A percentile compares a stretch with the other conserved stretches of the same genome.
Conservation (phyloP, 495 filamentous ascomycete species). For the Terfezia claveryi region DNA sequence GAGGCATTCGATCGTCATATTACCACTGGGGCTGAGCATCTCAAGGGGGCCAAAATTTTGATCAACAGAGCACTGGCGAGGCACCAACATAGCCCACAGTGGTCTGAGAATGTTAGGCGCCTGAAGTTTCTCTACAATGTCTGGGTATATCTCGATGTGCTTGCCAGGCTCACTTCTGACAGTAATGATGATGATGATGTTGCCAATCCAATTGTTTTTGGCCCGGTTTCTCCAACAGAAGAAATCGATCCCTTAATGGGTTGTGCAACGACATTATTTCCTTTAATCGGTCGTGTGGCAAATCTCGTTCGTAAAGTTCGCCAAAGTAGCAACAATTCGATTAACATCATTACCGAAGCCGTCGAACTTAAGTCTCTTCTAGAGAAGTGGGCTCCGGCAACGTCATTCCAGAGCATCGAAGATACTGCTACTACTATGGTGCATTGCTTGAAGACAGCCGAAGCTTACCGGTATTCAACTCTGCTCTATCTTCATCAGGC, state of each 20-base stretch:
- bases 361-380: slow-evolving; percentile 40
- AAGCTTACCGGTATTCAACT: slow-evolving; percentile 58
- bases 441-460: slow-evolving; percentile 48
- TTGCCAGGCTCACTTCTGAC: slow-evolving; percentile 48
- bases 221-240: slow-evolving; percentile 23
- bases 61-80: slow-evolving; percentile 35
- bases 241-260: slow-evolving; percentile 61
- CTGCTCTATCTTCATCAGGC: slow-evolving; percentile 58
- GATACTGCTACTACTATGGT: slow-evolving; percentile 42
- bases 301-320: slow-evolving; percentile 45
- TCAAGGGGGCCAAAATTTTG: slow-evolving; percentile 45
- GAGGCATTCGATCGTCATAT: slow-evolving; percentile 62
- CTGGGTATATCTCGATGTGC: slow-evolving; percentile 67
- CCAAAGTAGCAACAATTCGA: slow-evolving; percentile 33
- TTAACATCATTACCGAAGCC: slow-evolving; percentile 39
- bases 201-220: slow-evolving; percentile 16
- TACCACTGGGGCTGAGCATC: slow-evolving; percentile 50
- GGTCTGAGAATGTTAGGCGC: slow-evolving; percentile 28
- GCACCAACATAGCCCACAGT: slow-evolving; percentile 14
- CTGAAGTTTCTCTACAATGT: slow-evolving; percentile 55
- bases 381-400: slow-evolving; percentile 41
- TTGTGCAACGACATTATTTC: slow-evolving; percentile 49
- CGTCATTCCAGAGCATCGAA: slow-evolving; percentile 33
- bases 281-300: slow-evolving; percentile 47
- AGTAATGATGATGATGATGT: slow-evolving; percentile 32